Conservation (phyloP, 208 protist genomes). For the Leishmania lainsoni region DNA sequence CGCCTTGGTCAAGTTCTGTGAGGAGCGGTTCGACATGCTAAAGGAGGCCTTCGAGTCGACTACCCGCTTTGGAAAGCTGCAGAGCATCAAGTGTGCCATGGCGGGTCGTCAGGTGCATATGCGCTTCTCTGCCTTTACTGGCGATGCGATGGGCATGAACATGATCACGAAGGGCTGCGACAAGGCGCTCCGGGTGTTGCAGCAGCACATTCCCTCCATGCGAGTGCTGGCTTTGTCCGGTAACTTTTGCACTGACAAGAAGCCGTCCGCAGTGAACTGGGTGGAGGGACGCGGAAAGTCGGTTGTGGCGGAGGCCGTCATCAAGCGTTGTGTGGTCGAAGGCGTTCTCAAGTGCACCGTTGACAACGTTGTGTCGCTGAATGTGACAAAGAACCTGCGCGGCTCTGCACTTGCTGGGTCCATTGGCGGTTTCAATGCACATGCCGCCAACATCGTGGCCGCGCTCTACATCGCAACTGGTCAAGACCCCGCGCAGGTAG, state of each 20-base stretch:
- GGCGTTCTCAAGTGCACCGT: slow-evolving; percentile 95
- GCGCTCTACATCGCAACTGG: slow-evolving; percentile 97
- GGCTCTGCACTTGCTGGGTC: slow-evolving; percentile 98
- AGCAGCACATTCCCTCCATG: slow-evolving; percentile 92
- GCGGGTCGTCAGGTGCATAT: slow-evolving; percentile 93
- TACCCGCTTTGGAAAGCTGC: slow-evolving; percentile 94
- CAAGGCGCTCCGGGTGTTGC: slow-evolving; percentile 86
- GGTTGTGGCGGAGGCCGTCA: slow-evolving; percentile 94
- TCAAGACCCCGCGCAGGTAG: slow-evolving; percentile 98
- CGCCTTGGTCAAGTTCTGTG: slow-evolving; percentile 91
- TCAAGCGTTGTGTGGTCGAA: slow-evolving; percentile 91
- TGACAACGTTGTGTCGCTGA: slow-evolving; percentile 91
- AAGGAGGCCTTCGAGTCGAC: slow-evolving; percentile 93
- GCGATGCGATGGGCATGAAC: slow-evolving; percentile 99
- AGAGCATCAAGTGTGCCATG: slow-evolving; percentile 84
- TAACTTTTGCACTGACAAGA: slow-evolving; percentile 99
- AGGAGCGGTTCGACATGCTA: slow-evolving; percentile 86
- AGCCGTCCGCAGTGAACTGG: slow-evolving; percentile 98
- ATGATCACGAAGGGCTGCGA: slow-evolving; percentile 99
- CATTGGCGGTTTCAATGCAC: slow-evolving; percentile 97
- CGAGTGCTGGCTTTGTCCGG: slow-evolving; percentile 93
- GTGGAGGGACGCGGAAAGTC: slow-evolving; percentile 96
- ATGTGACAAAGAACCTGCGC: slow-evolving; percentile 96
- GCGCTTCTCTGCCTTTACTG: slow-evolving; percentile 94
- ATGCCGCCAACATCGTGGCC: slow-evolving; percentile 98